Conservation (phyloP, 78 protist species). For the Polysphondylium violaceum region DNA sequence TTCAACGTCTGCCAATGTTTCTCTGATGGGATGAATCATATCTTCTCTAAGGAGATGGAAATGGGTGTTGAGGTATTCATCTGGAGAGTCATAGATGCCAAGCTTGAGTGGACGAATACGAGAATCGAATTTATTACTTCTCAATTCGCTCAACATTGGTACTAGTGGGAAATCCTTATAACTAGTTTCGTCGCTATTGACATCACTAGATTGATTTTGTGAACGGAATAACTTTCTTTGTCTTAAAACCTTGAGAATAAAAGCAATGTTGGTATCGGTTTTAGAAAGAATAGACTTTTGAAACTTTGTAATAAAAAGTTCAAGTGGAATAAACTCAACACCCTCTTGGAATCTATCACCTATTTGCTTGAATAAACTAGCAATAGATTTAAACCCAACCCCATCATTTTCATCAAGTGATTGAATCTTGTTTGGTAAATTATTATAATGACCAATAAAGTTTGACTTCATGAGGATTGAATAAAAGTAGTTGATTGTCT, state of each 20-base stretch:
- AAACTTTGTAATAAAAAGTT: not conserved
- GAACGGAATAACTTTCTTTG: not conserved
- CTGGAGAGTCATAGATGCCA: constrained; percentile 21
- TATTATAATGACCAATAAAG: not conserved
- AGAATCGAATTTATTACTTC: not conserved
- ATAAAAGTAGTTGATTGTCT: too few species aligned
- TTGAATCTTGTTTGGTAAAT: constrained; percentile 4
- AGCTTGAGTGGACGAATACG: constrained; percentile 3
- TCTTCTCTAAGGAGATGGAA: constrained; percentile 67
- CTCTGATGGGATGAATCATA: constrained; percentile 57
- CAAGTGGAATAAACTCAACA: constrained; percentile 12
- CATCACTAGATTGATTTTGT: not conserved
- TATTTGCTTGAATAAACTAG: constrained; percentile 14
- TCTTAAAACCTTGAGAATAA: not conserved
- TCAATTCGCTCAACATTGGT: not conserved
- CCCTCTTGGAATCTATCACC: not conserved
- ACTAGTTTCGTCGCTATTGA: not conserved
- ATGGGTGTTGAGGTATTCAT: constrained; percentile 72
- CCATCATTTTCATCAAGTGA: too few species aligned
- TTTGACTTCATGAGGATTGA: constrained; percentile 5
- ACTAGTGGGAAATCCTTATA: constrained; percentile 19
- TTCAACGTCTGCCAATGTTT: constrained; percentile 9
- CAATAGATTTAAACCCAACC: too few species aligned
- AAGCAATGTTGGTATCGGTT: too few species aligned
- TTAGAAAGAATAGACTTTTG: not conserved